Conservation (phyloP, 108 stramenopile species). For the Chaetoceros tenuissimus region DNA sequence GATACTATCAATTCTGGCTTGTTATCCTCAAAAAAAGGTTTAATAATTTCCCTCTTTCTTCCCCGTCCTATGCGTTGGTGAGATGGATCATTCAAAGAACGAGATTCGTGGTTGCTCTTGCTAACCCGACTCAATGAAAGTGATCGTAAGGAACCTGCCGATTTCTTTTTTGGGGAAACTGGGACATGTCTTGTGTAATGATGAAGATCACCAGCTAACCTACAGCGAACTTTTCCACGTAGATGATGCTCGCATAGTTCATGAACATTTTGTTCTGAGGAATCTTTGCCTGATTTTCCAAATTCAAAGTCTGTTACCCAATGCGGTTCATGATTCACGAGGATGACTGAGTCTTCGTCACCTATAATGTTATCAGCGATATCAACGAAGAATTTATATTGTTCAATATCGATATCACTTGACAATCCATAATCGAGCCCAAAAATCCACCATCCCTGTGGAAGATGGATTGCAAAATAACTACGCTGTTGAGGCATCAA, state of each 20-base stretch:
- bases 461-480: conserved; percentile 51
- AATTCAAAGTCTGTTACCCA: conserved; percentile 45
- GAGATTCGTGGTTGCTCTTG: not conserved
- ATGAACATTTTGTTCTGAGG: conserved; percentile 29
- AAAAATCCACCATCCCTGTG: conserved; percentile 47
- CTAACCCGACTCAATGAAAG: not conserved
- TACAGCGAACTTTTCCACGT: conserved; percentile 30
- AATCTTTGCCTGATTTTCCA: conserved; percentile 13
- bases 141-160: not conserved
- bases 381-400: conserved; percentile 55
- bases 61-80: too few species aligned
- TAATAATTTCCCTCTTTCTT: not conserved
- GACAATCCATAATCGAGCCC: conserved; percentile 45
- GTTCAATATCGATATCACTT: conserved; percentile 51
- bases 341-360: conserved; percentile 26
- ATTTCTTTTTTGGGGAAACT: not conserved
- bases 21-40: not conserved
- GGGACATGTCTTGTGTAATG: conserved; percentile 55
- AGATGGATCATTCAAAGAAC: not conserved
- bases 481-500: conserved; percentile 48
- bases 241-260: conserved; percentile 47
- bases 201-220: conserved; percentile 55
- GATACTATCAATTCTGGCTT: conserved; percentile 40
- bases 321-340: conserved; percentile 46
- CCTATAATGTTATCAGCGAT: conserved; percentile 24